These are phyloP conservation scores for Sedum album DNA, from an alignment of 164 flowering plant genomes.

Conservation along the genomic window DNA sequence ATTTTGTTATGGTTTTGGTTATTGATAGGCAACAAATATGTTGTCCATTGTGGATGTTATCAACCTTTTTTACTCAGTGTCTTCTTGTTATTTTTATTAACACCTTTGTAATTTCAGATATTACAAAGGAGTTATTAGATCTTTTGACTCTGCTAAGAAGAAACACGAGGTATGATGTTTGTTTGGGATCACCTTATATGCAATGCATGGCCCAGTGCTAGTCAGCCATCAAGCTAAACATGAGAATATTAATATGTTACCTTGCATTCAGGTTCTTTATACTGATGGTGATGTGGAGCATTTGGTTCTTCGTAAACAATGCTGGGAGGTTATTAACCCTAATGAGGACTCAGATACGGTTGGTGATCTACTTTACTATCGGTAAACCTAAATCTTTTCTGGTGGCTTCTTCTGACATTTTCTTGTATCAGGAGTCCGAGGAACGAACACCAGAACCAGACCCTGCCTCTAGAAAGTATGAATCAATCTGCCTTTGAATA, in stretches of 20 bases:
- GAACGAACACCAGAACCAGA: constrained; percentile 12
- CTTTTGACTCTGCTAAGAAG: constrained; percentile 41
- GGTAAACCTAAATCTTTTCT: background rate
- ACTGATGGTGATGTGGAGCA: constrained; percentile 70
- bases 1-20: too few species aligned
- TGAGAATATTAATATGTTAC: background rate
- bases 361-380: constrained; percentile 8
- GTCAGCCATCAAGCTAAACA: background rate
- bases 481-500: background rate
- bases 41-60: too few species aligned
- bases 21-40: too few species aligned
- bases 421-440: background rate
- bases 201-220: background rate
- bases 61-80: background rate
- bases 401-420: background rate
- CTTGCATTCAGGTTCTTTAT: constrained; percentile 42
- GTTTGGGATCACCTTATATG: background rate
- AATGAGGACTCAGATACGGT: constrained; percentile 33
- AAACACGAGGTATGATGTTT: constrained; percentile 49
- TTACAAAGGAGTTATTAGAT: constrained; percentile 51
- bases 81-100: background rate
- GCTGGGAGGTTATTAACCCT: constrained; percentile 40
- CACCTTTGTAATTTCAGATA: constrained; percentile 35
- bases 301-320: constrained; percentile 39
- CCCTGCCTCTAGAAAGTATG: background rate